Conservation (phyloP, 202 grass and related monocot genomes). For the Dendrocalamus latiflorus region DNA sequence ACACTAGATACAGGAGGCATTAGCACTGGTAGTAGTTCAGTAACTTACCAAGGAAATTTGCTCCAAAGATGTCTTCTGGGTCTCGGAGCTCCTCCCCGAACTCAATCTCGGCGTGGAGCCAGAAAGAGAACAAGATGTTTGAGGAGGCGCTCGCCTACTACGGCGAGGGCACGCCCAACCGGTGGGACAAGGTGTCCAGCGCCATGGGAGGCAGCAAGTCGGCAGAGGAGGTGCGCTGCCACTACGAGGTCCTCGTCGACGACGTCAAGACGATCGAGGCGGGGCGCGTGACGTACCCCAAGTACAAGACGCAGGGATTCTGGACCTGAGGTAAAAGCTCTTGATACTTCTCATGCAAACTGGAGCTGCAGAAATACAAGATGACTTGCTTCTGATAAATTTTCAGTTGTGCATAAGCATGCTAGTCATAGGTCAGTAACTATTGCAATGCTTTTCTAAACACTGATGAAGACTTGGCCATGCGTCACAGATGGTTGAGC, state of each 20-base stretch:
- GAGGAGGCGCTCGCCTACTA: slow-evolving; percentile 54
- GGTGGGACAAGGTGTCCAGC: slow-evolving; percentile 59
- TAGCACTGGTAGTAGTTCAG: not conserved
- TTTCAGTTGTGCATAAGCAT: not conserved
- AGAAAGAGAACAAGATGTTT: slow-evolving; percentile 56
- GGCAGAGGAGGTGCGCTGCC: slow-evolving; percentile 47
- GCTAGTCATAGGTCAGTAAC: not conserved
- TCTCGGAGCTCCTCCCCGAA: slow-evolving; percentile 36
- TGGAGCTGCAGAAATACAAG: not conserved
- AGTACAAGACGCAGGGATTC: slow-evolving; percentile 51
- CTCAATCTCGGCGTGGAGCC: slow-evolving; percentile 35
- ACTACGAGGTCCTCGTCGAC: slow-evolving; percentile 38
- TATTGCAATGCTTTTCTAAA: not conserved
- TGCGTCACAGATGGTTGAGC: not conserved
- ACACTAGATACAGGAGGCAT: slow-evolving; percentile 4
- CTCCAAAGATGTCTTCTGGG: slow-evolving; percentile 41
- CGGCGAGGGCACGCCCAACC: slow-evolving; percentile 43
- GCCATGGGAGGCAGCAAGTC: slow-evolving; percentile 57
- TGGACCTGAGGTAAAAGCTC: slow-evolving; percentile 34
- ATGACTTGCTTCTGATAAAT: not conserved
- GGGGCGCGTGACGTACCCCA: slow-evolving; percentile 23
- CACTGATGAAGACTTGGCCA: not conserved
- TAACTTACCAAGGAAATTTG: slow-evolving; percentile 23
- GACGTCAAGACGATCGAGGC: slow-evolving; percentile 44
- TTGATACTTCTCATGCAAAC: not conserved